Evolutionary conservation across 805 yeast genomes (phyloP), one percentile per base, ranked within the genome.

Genomic region (Zygosaccharomyces lentus): DNA sequence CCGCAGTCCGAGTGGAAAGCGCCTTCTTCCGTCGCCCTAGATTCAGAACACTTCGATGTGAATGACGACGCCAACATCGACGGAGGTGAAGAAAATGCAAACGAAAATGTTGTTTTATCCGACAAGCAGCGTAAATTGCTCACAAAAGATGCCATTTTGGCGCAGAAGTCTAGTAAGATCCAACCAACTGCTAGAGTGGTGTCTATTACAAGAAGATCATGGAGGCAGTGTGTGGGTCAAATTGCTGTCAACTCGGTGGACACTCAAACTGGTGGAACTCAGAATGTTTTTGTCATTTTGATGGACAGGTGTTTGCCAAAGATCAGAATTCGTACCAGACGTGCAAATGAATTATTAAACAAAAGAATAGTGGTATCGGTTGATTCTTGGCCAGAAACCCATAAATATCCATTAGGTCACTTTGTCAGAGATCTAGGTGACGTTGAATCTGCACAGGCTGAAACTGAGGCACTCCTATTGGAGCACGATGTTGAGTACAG

Each of bases 401-500:
- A 96, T 5, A 82, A 86, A 49, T 81, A 79, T 53, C 99, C 99
- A 4, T 85, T 85, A 58, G 99, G 99, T 7, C 99, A 93, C 67
- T 91, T 87, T 62, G 91, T 93, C 3, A 78, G 96, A 57, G 75
- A 83, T 35, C 74, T 93, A 26, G 99, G 99, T 52, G 90, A 79
- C 15, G 79, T 91, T 41, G 99, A 93, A 68, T 82, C 89, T 49
- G 87, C 86, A 39, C 87, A 84, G 58, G 98, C 99, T 2, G 99
- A 93, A 68, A 91, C 96, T 9, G 98, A 93, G 62, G 96, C 98
- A 1, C 72, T 93, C 45, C 69, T 93, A 41, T 70, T 93, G 47
- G 99, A 93, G 63, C 96, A 93, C 62, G 97, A 91, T 61, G 96
- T 93, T 23, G 98, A 93, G 61, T 93, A 89, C 64, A 78, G 96